Percentiles rank a stretch among this genome's conserved stretches.
Evolutionary conservation across 2,329 filamentous ascomycete species (phyloP).

Genomic region (Clathrospora elynae): DNA sequence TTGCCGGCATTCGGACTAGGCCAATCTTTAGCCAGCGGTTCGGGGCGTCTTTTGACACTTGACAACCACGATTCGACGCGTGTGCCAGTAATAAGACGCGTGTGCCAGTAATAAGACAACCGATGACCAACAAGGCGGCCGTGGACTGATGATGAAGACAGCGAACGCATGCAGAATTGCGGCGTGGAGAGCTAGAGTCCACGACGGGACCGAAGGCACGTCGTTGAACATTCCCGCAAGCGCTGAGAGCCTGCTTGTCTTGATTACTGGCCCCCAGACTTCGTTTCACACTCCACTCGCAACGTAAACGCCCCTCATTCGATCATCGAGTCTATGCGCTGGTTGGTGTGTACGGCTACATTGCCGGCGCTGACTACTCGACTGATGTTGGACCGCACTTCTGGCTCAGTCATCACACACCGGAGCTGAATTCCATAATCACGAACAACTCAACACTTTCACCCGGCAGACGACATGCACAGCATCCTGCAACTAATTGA

Average conservation of each 20-base stretch:
- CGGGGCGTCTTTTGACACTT: slow-evolving; percentile 16
- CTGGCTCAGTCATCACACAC: not conserved
- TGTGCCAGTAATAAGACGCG: slow-evolving; percentile 6
- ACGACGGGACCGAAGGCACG: slow-evolving; percentile 18
- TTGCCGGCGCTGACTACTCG: slow-evolving; percentile 15
- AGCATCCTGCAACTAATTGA: too few relatives aligned
- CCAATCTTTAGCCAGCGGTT: slow-evolving; percentile 19
- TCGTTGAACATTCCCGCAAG: slow-evolving; percentile 27
- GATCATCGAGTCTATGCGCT: slow-evolving; percentile 26
- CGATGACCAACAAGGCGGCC: slow-evolving; percentile 7
- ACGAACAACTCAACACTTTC: slow-evolving; percentile 5
- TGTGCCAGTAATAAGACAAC: slow-evolving; percentile 14
- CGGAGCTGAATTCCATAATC: slow-evolving; percentile 1
- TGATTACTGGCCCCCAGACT: slow-evolving; percentile 32
- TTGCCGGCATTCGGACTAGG: slow-evolving; percentile 36
- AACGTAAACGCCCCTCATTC: slow-evolving; percentile 34
- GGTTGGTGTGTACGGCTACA: slow-evolving; percentile 18
- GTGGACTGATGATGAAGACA: slow-evolving; percentile 7
- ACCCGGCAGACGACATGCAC: too few relatives aligned
- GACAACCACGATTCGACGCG: slow-evolving; percentile 12
- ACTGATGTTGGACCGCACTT: slow-evolving; percentile 6
- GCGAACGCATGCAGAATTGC: slow-evolving; percentile 17
- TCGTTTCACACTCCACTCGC: slow-evolving; percentile 38
- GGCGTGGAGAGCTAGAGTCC: slow-evolving; percentile 19
- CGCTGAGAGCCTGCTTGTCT: slow-evolving; percentile 34